phyloP scores from a whole-genome alignment of 2,329 filamentous ascomycete species.

The Talaromyces sp. region DNA sequence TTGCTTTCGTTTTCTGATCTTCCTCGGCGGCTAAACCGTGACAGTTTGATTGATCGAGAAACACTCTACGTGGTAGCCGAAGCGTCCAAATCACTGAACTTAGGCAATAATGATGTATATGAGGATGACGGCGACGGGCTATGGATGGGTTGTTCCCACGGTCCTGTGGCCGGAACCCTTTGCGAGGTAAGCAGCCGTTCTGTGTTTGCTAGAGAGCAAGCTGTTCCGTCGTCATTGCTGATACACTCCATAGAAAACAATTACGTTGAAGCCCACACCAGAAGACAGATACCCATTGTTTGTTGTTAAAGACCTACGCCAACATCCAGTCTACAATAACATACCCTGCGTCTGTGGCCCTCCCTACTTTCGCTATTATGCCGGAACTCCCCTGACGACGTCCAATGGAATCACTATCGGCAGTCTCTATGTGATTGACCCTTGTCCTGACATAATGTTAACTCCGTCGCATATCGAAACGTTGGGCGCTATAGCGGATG shows the following conservation, averaged over 20 bases:
- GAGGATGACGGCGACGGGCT: conserved; percentile 32
- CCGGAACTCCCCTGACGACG: conserved; percentile 33
- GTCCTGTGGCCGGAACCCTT: conserved; percentile 32
- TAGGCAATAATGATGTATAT: conserved; percentile 33
- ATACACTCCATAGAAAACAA: conserved; percentile 22
- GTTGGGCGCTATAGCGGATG: conserved; percentile 27
- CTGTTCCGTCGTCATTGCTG: not conserved
- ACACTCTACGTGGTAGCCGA: conserved; percentile 50
- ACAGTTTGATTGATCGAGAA: conserved; percentile 44
- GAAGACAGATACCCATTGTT: conserved; percentile 26
- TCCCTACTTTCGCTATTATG: conserved; percentile 33
- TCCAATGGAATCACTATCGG: conserved; percentile 34
- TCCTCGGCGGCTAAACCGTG: not conserved
- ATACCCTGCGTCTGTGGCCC: conserved; percentile 30
- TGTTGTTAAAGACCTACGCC: conserved; percentile 33
- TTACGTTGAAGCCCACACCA: conserved; percentile 21
- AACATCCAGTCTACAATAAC: conserved; percentile 32
- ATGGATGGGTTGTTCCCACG: conserved; percentile 35
- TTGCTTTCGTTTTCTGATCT: not conserved
- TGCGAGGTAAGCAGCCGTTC: conserved; percentile 18
- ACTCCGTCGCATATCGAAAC: conserved; percentile 23
- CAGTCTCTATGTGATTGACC: conserved; percentile 32
- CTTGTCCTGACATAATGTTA: conserved; percentile 21
- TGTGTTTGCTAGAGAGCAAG: not conserved
- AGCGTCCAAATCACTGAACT: conserved; percentile 41